Evolutionary conservation across 305 asterid genomes (phyloP).

Genomic region (Fraxinus baroniana): DNA sequence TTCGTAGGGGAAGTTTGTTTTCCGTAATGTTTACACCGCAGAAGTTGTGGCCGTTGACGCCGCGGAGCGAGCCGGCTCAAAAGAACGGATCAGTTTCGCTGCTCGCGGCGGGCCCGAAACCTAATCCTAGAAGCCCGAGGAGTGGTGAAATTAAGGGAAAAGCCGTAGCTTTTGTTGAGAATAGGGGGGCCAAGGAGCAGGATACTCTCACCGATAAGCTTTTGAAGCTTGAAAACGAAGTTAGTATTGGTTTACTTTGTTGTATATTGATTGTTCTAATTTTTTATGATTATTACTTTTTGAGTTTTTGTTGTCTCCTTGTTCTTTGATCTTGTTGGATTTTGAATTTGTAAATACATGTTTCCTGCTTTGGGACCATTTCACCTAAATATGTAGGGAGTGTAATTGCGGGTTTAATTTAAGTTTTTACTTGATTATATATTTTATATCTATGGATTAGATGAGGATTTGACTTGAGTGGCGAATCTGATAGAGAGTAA

Average conservation of each 20-base stretch:
- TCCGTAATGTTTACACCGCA: conserved; percentile 70
- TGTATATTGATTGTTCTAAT: not conserved
- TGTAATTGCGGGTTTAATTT: not conserved
- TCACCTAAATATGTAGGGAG: not conserved
- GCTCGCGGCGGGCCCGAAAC: conserved; percentile 39
- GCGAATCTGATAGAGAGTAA: conserved; percentile 3
- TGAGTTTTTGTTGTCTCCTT: conserved; percentile 13
- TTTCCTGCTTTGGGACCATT: not conserved
- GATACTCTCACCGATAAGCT: conserved; percentile 52
- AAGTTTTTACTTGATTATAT: not conserved
- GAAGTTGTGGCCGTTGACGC: conserved; percentile 68
- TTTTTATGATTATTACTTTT: not conserved
- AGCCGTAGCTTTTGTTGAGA: conserved; percentile 41
- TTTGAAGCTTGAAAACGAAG: conserved; percentile 78
- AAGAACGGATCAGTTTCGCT: conserved; percentile 50
- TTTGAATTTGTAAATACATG: not conserved
- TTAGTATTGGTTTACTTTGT: conserved; percentile 34
- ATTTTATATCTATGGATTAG: not conserved
- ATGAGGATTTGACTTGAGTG: not conserved
- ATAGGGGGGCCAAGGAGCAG: conserved; percentile 47
- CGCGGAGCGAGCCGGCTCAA: conserved; percentile 53
- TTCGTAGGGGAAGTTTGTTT: conserved; percentile 8
- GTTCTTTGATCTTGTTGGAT: conserved; percentile 18
- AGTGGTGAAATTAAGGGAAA: conserved; percentile 50
- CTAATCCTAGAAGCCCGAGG: conserved; percentile 43